Conservation (phyloP, 225 moss, liverwort and hornwort genomes). For the Bryoerythrophyllum caledonicum region DNA sequence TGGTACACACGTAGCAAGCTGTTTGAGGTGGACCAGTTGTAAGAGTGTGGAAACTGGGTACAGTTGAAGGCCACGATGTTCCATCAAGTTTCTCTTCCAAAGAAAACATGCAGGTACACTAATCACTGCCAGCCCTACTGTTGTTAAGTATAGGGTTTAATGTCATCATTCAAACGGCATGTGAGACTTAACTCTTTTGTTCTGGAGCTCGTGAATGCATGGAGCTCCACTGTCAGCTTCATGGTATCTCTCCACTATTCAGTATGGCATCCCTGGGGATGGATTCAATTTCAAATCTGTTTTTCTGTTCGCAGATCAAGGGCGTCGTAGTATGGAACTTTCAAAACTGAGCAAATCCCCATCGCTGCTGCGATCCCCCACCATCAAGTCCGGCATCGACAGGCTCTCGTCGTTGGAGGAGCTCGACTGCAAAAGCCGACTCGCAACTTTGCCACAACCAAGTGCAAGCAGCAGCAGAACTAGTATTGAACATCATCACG, state of each 20-base stretch:
- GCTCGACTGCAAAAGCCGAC: slow-evolving; percentile 47
- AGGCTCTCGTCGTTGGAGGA: slow-evolving; percentile 76
- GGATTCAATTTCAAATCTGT: slow-evolving; percentile 5
- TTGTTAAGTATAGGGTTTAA: background rate
- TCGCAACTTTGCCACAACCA: slow-evolving; percentile 33
- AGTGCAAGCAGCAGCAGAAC: slow-evolving; percentile 52
- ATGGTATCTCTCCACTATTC: slow-evolving; percentile 29
- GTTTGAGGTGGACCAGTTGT: slow-evolving; percentile 27
- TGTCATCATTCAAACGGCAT: background rate
- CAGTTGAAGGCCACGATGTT: slow-evolving; percentile 47
- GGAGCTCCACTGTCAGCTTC: slow-evolving; percentile 20
- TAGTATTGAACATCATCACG: slow-evolving; percentile 31
- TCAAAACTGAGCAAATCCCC: slow-evolving; percentile 89
- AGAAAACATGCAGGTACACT: slow-evolving; percentile 38
- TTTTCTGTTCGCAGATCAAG: slow-evolving; percentile 26
- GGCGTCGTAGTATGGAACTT: slow-evolving; percentile 52
- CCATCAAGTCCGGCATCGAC: slow-evolving; percentile 84
- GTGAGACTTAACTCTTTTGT: background rate
- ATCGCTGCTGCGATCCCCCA: slow-evolving; percentile 82
- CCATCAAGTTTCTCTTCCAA: slow-evolving; percentile 26
- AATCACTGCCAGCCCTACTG: background rate
- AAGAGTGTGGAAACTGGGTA: slow-evolving; percentile 27
- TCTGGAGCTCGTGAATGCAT: background rate
- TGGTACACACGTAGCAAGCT: slow-evolving; percentile 4
- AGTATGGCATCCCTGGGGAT: slow-evolving; percentile 29